These are phyloP conservation scores for Haematococcus lacustris DNA, from an alignment of 139 green algal genomes.

Conservation along the genomic window DNA sequence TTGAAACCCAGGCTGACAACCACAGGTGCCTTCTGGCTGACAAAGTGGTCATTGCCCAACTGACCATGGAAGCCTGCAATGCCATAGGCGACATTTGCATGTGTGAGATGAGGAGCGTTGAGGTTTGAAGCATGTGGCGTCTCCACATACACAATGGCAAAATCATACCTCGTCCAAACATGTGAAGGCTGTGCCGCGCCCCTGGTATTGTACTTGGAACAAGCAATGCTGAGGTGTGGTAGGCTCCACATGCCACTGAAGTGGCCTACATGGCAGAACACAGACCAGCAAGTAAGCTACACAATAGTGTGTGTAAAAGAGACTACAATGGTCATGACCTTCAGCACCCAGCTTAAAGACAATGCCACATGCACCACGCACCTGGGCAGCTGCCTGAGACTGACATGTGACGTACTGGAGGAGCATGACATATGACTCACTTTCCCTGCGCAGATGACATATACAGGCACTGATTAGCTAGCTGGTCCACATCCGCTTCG, in stretches of 20 bases:
- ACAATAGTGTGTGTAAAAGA: no score
- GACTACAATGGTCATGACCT: no score
- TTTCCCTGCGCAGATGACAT: conserved; percentile 44
- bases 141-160: no score
- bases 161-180: conserved; percentile 30
- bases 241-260: conserved; percentile 53
- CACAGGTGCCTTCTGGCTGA: conserved; percentile 15
- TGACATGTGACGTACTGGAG: conserved; percentile 66
- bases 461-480: no score
- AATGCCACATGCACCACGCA: no score
- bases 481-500: no score
- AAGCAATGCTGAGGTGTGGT: conserved; percentile 61
- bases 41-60: conserved; percentile 49
- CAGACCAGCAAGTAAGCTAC: not conserved
- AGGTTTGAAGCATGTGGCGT: no score
- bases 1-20: conserved; percentile 40
- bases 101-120: no score
- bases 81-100: not conserved
- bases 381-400: conserved; percentile 52
- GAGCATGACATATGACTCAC: conserved; percentile 51
- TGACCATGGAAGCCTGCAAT: conserved; percentile 77
- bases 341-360: no score
- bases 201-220: not conserved
- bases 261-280: conserved; percentile 38
- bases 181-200: conserved; percentile 26